Conservation (phyloP, 148 eudicot genomes). For the Cornus kousa region DNA sequence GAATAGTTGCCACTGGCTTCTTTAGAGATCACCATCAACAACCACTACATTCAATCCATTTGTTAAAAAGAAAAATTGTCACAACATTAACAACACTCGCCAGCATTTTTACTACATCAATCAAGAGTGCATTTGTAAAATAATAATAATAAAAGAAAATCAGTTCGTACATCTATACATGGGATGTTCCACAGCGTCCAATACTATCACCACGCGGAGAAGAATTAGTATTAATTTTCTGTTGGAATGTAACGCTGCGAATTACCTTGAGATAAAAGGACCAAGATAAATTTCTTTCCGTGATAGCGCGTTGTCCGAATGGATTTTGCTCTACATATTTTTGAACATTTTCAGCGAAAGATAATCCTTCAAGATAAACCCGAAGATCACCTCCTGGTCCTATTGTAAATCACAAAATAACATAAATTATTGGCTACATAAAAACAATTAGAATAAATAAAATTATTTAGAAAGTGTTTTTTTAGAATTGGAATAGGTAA, state of each 20-base stretch:
- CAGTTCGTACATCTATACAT: no score
- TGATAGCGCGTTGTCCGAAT: slow-evolving; percentile 69
- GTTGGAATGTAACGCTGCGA: slow-evolving; percentile 7
- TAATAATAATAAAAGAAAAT: no score
- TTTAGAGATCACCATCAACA: no score
- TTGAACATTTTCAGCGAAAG: slow-evolving; percentile 56
- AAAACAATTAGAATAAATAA: not conserved
- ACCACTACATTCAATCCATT: no score
- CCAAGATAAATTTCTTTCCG: slow-evolving; percentile 43
- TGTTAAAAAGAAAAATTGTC: no score
- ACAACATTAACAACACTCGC: no score
- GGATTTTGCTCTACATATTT: slow-evolving; percentile 59
- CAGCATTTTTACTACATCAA: no score
- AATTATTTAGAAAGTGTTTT: not conserved
- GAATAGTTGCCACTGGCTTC: no score
- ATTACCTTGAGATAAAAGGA: slow-evolving; percentile 50
- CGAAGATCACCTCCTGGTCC: slow-evolving; percentile 70
- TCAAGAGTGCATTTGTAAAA: no score
- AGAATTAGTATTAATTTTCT: not conserved
- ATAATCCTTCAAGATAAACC: slow-evolving; percentile 55
- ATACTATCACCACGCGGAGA: no score
- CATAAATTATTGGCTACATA: not conserved
- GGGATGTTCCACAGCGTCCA: no score
- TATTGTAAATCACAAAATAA: slow-evolving; percentile 21
- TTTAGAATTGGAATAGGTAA: no score